Evolutionary conservation across 2,329 filamentous ascomycete species (phyloP), one percentile per base, ranked within the genome.

Genomic region (Monosporascus sp.): DNA sequence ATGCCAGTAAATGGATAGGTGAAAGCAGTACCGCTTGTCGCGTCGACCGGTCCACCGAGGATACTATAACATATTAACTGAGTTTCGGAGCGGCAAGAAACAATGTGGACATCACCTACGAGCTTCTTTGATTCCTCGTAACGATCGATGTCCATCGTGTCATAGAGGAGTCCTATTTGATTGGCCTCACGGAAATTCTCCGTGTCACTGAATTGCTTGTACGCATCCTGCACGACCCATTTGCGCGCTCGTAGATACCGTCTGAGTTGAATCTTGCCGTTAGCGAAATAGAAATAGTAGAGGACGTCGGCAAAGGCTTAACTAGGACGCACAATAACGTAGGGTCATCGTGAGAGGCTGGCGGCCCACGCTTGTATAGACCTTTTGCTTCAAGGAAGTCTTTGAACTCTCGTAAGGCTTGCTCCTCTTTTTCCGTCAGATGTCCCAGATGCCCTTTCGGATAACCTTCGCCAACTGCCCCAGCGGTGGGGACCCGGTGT

Each of bases 41-140:
- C 92, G 84, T 59, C 91, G 88, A 51, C 93, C 93, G 20, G 90
- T 95, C 89, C 91, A 97, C 83, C 96, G 90, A 24, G 92, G 91
- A 67, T 96, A 96, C 88, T 92, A 64, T 53, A 52, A 47, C 37
- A 45, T 53, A 37, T 42, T 45, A 51, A 51, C 59, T 60, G 24
- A 63, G 57, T 51, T 22, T 50, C 42, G 42, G 39, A 49, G 24
- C 34, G 55, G 54, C 51, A 58, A 66, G 51, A 65, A 55, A 37
- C 27, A 27, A 20, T 51, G 47, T 55, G 31, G 51, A 48, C 25
- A 34, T 56, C 47, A 53, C 51, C 51, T 56, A 93, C 89, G 75
- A 97, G 78, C 60, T 83, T 79, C 53, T 88, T 80, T 56, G 89
- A 88, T 64, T 88, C 79, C 70, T 96, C 90, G 68, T 92, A 97